Evolutionary conservation across 148 eudicot genomes (phyloP), one percentile per base, ranked within the genome.

Genomic region (Suaeda aralocaspica): DNA sequence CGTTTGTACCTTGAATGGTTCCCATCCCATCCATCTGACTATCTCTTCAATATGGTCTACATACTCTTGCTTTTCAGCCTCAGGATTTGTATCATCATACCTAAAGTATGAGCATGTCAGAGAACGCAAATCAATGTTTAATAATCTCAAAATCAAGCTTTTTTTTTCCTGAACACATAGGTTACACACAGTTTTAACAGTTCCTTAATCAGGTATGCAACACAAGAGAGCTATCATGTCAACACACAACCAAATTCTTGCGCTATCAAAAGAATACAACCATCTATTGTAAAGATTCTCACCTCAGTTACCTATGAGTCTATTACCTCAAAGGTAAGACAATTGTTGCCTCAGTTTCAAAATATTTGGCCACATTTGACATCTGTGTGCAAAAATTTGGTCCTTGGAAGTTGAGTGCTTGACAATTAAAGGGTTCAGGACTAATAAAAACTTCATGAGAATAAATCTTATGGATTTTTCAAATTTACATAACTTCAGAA

Each of bases 81-180:
- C 99, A 19, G 97, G 99, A 58, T 94, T 94, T 67, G 99, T 94
- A 81, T 94, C 99, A 78, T 94, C 99, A 80, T 75, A 94, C 90
- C 99, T 94, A 74, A 9, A 68, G 61, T 36, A 39, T 59, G 53
- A 49, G 7, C n/a, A 42, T 28, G 14, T 66, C 72, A 77, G 61
- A 24, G 24, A 29, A 42, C 48, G 36, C 6, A 45, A 22, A 9
- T 36, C 3, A 48, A 52, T 48, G 11, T 25, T 49, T 25, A 48
- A 50, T 33, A 74, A 71, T 46, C 51, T 52, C 56, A 59, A 60
- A 30, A 39, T 18, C 49, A 31, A 24, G 52, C 21, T 55, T 36
- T n/a, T n/a, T n/a, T n/a, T n/a, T n/a, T n/a, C n/a, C n/a, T n/a
- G n/a, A n/a, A 36, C 5, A 36, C 41, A 4, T 3, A 36, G 4